Base-by-base conservation (phyloP, 2,329 filamentous ascomycete genomes). In the Xylaria sp. region DNA sequence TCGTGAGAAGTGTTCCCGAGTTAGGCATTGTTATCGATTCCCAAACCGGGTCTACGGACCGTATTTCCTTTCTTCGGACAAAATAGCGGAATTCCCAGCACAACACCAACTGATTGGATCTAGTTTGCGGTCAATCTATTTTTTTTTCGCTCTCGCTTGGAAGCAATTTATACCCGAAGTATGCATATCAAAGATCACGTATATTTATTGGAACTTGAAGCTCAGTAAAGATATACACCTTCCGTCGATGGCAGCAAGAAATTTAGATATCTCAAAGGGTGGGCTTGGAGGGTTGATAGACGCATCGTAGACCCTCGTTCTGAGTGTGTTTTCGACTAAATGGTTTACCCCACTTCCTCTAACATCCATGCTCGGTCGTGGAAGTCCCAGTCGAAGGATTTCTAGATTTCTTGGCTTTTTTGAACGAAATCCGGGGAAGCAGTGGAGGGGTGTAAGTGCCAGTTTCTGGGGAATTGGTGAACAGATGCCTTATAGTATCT, bases 381-480 rank as follows among this genome's bases (percentile, higher is more conserved):
- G 18, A 45, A 28, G 30, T 25, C n/a, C 39, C 30, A 34, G 25
- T 52, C 5, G 53, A 52, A 23, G 20, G 43, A 25, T 50, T 36
- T 63, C 32, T 23, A 20, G 39, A 56, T 60, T 55, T 25, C 60
- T 64, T 43, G 32, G 55, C 62, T 18, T 8, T 12, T 39, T 30
- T 9, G 20, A n/a, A 18, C 9, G 28, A 52, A 58, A 61, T 68
- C 66, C 46, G 66, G 66, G 66, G 66, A 65, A 68, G 18, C 15
- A n/a, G 60, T 55, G 55, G 65, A 52, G 64, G n/a, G n/a, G n/a
- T n/a, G 52, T 18, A 28, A 18, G 45, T 43, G 15, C 12, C 12
- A 4, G 10, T 39, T 28, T 55, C 32, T 41, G 50, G 58, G 30
- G 50, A 50, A n/a, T 12, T 50, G 13, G 13, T 4, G 8, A 18